phyloP scores from a whole-genome alignment of 306 rosid species.

The Geum urbanum region DNA sequence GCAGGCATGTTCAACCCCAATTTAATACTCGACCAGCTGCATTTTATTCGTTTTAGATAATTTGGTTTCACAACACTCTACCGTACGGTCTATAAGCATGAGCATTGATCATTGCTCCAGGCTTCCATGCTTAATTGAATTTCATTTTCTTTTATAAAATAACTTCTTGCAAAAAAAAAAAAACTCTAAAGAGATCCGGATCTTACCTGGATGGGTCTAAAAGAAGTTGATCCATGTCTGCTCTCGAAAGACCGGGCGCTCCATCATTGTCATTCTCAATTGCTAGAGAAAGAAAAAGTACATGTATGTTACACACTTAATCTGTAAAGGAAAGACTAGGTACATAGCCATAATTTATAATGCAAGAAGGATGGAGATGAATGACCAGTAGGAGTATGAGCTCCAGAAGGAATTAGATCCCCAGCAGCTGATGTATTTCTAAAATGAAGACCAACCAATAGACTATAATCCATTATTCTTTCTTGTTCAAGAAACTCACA shows the following conservation, averaged over 20 bases:
- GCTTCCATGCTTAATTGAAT: no score
- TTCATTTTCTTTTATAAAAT: no score
- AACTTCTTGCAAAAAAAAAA: no score
- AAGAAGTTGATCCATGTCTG: constrained; percentile 59
- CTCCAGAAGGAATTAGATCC: constrained; percentile 47
- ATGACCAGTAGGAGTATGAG: constrained; percentile 49
- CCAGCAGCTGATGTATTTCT: constrained; percentile 63
- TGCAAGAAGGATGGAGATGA: neutral
- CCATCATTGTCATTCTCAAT: constrained; percentile 46
- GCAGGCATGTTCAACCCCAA: constrained; percentile 82
- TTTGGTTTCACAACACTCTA: no score
- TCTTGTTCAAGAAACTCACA: constrained; percentile 92
- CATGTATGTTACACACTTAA: neutral
- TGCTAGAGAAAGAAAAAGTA: constrained; percentile 18
- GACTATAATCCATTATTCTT: constrained; percentile 91
- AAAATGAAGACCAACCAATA: constrained; percentile 83
- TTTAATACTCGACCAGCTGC: constrained; percentile 60
- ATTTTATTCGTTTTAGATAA: no score
- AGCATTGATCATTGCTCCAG: no score
- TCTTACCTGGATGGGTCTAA: constrained; percentile 61
- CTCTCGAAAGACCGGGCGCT: constrained; percentile 43
- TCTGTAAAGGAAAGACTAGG: neutral
- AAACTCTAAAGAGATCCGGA: no score
- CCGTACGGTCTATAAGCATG: no score
- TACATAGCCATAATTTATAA: neutral